Base-by-base conservation (phyloP, 768 basidiomycete genomes). In the Favolaschia claudopus region DNA sequence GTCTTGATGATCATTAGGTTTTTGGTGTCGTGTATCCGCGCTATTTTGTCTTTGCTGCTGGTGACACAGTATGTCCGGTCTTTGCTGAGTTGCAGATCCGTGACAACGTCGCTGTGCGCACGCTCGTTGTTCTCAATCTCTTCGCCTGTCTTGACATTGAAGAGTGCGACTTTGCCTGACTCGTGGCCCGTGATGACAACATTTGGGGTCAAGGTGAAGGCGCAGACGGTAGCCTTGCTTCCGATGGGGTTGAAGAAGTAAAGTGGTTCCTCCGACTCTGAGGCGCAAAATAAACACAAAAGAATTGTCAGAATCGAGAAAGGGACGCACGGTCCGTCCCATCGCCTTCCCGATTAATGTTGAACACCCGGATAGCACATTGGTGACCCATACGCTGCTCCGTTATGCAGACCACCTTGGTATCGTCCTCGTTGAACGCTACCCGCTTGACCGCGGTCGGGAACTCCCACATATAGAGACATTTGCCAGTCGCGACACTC, bases 371-470 rank as follows among this genome's bases (percentile, higher is more conserved):
- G 68, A 99, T 92, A 22, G 95, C 89, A 65, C 93, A 92, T 68
- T 93, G 91, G 74, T 86, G 76, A 1, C 96, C 97, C 92, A 95
- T 95, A 53, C 97, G 90, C 77, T 97, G 95, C 76, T 99, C 97
- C 2, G 97, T 99, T 67, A 98, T 93, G 70, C 93, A 95, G 24
- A 98, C 89, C 31, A 99, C 80, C 67, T 87, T 85, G 22, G 85
- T 82, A 70, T 91, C 93, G 67, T 92, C 89, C 55, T 92, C 91
- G 74, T 85, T 94, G 82, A 96, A 98, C 7, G 88, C 85, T 22
- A 99, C 96, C 40, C 96, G 83, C 82, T 98, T 99, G 66, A 99
- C 93, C 5, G 97, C 97, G 0, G 96, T 99, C 32, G 93, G 92
- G 82, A 97, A 98, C 74, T 99, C 96, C 97, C 97, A 99, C 4